Conservation (phyloP, 1,284 basidiomycete species). For the Moniliella sp. region DNA sequence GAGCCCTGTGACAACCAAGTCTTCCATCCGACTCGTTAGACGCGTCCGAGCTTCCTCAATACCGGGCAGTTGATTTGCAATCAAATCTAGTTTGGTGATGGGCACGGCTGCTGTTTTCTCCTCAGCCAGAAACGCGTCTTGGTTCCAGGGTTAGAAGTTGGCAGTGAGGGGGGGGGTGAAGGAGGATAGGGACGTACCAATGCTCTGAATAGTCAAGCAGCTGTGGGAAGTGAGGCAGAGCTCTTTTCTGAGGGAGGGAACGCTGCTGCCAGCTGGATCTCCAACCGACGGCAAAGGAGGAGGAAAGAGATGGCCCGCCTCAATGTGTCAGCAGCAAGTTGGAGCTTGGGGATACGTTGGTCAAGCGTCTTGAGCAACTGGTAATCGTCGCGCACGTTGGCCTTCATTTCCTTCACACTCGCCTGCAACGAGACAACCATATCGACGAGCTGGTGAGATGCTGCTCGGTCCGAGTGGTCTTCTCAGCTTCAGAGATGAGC, state of each 20-base stretch:
- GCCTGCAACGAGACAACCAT: background rate
- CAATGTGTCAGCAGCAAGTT: background rate
- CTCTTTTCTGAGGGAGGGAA: background rate
- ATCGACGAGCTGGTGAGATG: background rate
- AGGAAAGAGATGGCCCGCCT: background rate
- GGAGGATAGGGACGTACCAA: background rate
- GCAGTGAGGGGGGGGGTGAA: background rate
- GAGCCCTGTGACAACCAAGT: conserved; percentile 18
- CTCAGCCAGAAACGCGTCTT: conserved; percentile 71
- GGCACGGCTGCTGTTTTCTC: conserved; percentile 42
- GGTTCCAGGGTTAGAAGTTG: conserved; percentile 38
- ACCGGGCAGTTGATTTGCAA: conserved; percentile 6
- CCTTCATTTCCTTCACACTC: background rate
- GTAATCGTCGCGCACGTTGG: background rate
- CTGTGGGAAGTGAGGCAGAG: background rate
- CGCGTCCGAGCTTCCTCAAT: conserved; percentile 8
- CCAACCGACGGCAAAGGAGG: background rate
- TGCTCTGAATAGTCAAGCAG: background rate
- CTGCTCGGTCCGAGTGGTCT: background rate
- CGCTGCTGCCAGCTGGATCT: background rate
- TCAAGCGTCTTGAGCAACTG: background rate
- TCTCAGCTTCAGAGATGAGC: background rate
- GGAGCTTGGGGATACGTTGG: background rate
- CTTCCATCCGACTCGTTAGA: conserved; percentile 19
- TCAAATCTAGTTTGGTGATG: conserved; percentile 6